phyloP scores from a whole-genome alignment of 2,329 filamentous ascomycete genomes.

The Chalara sp. region DNA sequence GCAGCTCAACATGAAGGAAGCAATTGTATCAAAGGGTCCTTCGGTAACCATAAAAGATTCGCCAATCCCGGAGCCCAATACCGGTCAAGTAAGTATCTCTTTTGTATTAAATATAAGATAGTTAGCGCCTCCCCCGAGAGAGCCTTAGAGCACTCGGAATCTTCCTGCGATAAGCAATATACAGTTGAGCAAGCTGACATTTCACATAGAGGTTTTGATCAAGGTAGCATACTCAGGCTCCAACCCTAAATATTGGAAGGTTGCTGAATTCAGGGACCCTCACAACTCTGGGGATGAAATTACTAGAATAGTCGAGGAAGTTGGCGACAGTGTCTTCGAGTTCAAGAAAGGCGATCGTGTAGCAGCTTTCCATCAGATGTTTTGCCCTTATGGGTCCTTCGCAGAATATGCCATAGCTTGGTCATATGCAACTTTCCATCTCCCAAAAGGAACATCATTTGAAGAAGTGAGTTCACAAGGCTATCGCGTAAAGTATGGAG shows the following conservation, averaged over 20 bases:
- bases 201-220: slow-evolving; percentile 17
- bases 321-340: slow-evolving; percentile 39
- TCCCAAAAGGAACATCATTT: slow-evolving; percentile 23
- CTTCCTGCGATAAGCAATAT: background rate
- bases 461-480: slow-evolving; percentile 31
- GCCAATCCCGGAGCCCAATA: slow-evolving; percentile 24
- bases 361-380: slow-evolving; percentile 45
- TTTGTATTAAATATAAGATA: no score
- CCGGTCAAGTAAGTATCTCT: slow-evolving; percentile 14
- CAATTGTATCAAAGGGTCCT: slow-evolving; percentile 20
- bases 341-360: slow-evolving; percentile 40
- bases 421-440: slow-evolving; percentile 46
- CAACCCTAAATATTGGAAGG: slow-evolving; percentile 27
- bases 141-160: no score
- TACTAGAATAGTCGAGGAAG: slow-evolving; percentile 37
- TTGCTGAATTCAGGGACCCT: slow-evolving; percentile 8
- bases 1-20: slow-evolving; percentile 23
- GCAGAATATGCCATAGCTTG: slow-evolving; percentile 55
- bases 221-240: slow-evolving; percentile 26
- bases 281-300: slow-evolving; percentile 29
- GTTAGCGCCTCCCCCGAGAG: no score
- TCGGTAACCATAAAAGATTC: slow-evolving; percentile 22
- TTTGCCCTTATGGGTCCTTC: slow-evolving; percentile 42
- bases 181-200: background rate
- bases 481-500: slow-evolving; percentile 16